A percentile compares a stretch with the other conserved stretches of the same genome.
These are phyloP conservation scores for Claviceps capensis DNA, from an alignment of 2,329 filamentous ascomycete species.

Conservation along the genomic window DNA sequence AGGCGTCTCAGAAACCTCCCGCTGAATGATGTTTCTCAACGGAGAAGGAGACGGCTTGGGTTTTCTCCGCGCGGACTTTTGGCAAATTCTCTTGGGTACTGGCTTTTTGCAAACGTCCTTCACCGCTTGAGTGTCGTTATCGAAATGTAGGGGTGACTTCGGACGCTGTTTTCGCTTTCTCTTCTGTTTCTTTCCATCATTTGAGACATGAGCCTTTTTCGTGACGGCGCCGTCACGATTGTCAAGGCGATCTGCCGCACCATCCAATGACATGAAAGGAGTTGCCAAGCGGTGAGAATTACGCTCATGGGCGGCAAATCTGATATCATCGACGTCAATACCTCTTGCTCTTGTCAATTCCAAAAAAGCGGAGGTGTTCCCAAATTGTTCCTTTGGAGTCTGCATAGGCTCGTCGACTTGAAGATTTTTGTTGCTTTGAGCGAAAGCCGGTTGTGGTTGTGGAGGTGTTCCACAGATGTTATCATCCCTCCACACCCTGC, in stretches of 20 bases:
- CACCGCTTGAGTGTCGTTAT: slow-evolving; percentile 17
- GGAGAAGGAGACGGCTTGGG: not conserved
- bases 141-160: slow-evolving; percentile 20
- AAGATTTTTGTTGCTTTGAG: not conserved
- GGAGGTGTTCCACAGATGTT: not conserved
- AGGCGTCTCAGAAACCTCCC: not conserved
- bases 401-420: not conserved
- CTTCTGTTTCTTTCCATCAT: not conserved
- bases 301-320: not conserved
- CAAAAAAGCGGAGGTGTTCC: too few species aligned
- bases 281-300: not conserved
- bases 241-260: not conserved
- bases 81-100: slow-evolving; percentile 1
- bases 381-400: not conserved
- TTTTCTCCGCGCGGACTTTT: not conserved
- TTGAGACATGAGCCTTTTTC: not conserved
- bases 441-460: not conserved
- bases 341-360: not conserved
- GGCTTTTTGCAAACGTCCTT: slow-evolving; percentile 4
- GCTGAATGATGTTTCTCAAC: not conserved
- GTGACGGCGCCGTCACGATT: not conserved
- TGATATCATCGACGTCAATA: not conserved
- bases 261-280: slow-evolving; percentile 1
- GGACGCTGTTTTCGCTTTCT: slow-evolving; percentile 19
- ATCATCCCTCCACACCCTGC: not conserved